Conservation (phyloP, 176 grass and related monocot genomes). For the Puya raimondii region DNA sequence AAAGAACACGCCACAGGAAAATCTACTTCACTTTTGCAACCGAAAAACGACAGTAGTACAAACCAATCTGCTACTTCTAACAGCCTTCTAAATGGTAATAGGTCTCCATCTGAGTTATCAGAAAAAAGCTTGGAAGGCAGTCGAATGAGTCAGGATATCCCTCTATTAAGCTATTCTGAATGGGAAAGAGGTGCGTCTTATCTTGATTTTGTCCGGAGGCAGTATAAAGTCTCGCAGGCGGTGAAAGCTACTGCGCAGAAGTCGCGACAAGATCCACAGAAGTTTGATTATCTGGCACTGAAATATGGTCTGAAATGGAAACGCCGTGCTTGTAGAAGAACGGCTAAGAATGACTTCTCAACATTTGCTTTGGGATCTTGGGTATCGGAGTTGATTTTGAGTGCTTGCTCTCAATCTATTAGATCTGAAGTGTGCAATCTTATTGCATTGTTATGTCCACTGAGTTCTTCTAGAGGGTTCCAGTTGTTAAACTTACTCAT, state of each 20-base stretch:
- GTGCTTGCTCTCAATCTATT: constrained; percentile 97
- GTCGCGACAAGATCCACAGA: constrained; percentile 46
- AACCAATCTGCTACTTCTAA: constrained; percentile 24
- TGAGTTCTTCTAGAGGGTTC: constrained; percentile 64
- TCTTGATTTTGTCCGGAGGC: constrained; percentile 90
- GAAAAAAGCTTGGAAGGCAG: constrained; percentile 33
- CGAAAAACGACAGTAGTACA: constrained; percentile 51
- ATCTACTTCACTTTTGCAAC: constrained; percentile 45
- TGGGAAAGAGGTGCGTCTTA: constrained; percentile 97
- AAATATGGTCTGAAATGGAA: constrained; percentile 98
- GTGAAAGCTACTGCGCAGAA: constrained; percentile 49
- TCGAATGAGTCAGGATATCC: constrained; percentile 54
- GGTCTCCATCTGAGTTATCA: constrained; percentile 43
- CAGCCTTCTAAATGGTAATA: constrained; percentile 28
- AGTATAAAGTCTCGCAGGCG: constrained; percentile 79
- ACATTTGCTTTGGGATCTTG: constrained; percentile 88
- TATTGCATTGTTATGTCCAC: constrained; percentile 77
- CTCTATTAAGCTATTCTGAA: constrained; percentile 89
- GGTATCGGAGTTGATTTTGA: constrained; percentile 95
- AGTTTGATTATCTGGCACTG: constrained; percentile 65
- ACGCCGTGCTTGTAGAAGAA: constrained; percentile 53
- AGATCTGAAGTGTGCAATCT: constrained; percentile 90
- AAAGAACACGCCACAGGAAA: constrained; percentile 65
- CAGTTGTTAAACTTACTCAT: constrained; percentile 93
- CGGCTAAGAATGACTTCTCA: constrained; percentile 76